Evolutionary conservation across 306 rosid genomes (phyloP).

Genomic region (Cicer pinnatifidum): DNA sequence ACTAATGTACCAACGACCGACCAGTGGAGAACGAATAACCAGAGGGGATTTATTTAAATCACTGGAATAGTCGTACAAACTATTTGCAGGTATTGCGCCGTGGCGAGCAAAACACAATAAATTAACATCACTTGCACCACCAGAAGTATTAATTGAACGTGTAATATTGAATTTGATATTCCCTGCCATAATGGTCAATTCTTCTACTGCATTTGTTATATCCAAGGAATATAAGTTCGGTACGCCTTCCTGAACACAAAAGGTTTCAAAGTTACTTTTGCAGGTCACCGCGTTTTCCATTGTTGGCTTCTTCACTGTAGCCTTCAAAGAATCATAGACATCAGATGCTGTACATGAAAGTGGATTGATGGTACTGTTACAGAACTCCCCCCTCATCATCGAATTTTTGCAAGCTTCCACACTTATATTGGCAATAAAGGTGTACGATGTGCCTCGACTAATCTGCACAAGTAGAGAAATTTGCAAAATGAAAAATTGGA

Average conservation of each 20-base stretch:
- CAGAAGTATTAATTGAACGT: slow-evolving; percentile 48
- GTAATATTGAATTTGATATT: slow-evolving; percentile 60
- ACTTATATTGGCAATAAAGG: slow-evolving; percentile 78
- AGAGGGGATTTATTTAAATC: slow-evolving; percentile 62
- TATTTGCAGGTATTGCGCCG: slow-evolving; percentile 79
- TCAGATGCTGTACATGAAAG: slow-evolving; percentile 68
- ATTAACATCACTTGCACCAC: slow-evolving; percentile 50
- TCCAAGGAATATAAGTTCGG: slow-evolving; percentile 68
- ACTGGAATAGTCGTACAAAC: slow-evolving; percentile 70
- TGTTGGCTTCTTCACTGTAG: slow-evolving; percentile 48
- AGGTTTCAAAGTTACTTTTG: slow-evolving; percentile 56
- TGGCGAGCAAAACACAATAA: slow-evolving; percentile 78
- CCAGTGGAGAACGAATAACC: slow-evolving; percentile 67
- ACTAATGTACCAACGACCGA: slow-evolving; percentile 78
- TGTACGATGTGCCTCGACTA: slow-evolving; percentile 65
- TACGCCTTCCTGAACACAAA: slow-evolving; percentile 67
- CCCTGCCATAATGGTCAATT: slow-evolving; percentile 62
- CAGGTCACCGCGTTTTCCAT: slow-evolving; percentile 56
- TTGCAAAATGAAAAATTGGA: neutral
- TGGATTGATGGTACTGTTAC: slow-evolving; percentile 79
- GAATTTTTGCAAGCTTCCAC: slow-evolving; percentile 81
- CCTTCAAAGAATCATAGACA: slow-evolving; percentile 46
- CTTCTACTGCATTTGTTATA: slow-evolving; percentile 62
- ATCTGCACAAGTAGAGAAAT: slow-evolving; percentile 61
- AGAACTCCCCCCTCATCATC: slow-evolving; percentile 71